A percentile compares a stretch with the other conserved stretches of the same genome.
These are phyloP conservation scores for Byssoonygena ceratinophila DNA, from an alignment of 2,329 filamentous ascomycete species.

Conservation along the genomic window DNA sequence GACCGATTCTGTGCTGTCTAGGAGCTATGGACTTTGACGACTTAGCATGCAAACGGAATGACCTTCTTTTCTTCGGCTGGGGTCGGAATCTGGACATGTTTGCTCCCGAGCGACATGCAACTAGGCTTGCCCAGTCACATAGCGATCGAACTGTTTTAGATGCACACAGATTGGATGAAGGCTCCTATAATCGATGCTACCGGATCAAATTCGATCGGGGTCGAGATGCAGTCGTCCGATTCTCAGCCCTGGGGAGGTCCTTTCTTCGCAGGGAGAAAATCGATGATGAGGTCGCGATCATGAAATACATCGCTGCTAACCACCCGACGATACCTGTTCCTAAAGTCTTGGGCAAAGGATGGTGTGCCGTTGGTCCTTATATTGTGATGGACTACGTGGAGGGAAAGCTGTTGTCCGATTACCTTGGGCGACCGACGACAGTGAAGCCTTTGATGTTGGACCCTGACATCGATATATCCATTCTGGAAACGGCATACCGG, in stretches of 20 bases:
- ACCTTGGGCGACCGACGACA: constrained; percentile 15
- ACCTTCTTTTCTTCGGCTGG: constrained; percentile 9
- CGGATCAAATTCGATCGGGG: constrained; percentile 16
- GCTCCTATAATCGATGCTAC: constrained; percentile 19
- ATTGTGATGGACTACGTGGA: constrained; percentile 24
- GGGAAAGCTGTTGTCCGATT: constrained; percentile 19
- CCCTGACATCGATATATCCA: constrained; percentile 8
- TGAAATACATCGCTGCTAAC: constrained; percentile 18
- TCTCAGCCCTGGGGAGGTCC: constrained; percentile 15
- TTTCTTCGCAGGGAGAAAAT: constrained; percentile 17
- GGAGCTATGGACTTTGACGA: constrained; percentile 5
- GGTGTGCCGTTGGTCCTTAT: constrained; percentile 19
- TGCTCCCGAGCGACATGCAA: constrained; percentile 3
- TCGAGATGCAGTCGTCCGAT: constrained; percentile 18
- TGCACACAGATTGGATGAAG: background rate
- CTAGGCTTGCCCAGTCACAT: constrained; percentile 8
- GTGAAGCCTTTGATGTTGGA: constrained; percentile 16
- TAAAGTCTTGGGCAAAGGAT: constrained; percentile 18
- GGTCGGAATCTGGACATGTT: constrained; percentile 1
- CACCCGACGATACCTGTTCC: constrained; percentile 23
- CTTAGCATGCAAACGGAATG: constrained; percentile 9
- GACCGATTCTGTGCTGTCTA: too few relatives aligned
- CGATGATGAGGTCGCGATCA: constrained; percentile 14
- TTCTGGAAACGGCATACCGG: constrained; percentile 14
- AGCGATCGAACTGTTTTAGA: background rate